Evolutionary conservation across 176 grass and related monocot genomes (phyloP).

Genomic region (Musa schizocarpa): DNA sequence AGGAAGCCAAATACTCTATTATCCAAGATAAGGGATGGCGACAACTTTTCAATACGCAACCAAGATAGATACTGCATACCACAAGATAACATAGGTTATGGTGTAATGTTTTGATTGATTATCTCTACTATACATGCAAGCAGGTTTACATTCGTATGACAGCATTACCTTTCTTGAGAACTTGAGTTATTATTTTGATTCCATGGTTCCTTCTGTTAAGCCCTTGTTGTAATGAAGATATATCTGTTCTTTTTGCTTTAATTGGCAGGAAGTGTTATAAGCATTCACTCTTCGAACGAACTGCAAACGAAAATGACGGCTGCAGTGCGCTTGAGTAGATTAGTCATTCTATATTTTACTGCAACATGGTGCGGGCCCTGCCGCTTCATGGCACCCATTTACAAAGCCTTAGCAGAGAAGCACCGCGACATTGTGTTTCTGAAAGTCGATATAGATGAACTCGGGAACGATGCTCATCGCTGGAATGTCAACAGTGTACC

Average conservation of each 20-base stretch:
- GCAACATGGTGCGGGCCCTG: conserved; percentile 67
- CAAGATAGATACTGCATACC: too few relatives aligned
- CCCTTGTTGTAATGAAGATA: neutral
- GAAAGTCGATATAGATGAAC: conserved; percentile 61
- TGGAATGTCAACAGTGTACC: conserved; percentile 61
- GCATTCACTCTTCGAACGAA: conserved; percentile 39
- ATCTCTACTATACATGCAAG: too few relatives aligned
- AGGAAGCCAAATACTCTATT: too few relatives aligned
- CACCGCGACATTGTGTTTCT: conserved; percentile 45
- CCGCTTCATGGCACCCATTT: conserved; percentile 54
- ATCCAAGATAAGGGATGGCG: too few relatives aligned
- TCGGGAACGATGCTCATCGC: conserved; percentile 27
- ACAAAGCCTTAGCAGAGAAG: conserved; percentile 47
- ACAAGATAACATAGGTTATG: too few relatives aligned
- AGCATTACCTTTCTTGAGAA: too few relatives aligned
- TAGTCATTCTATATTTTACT: conserved; percentile 60
- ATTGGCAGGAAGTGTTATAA: conserved; percentile 30
- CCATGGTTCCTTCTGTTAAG: neutral
- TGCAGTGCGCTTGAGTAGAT: conserved; percentile 28
- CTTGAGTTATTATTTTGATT: neutral
- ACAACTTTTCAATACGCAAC: too few relatives aligned
- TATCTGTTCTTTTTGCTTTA: neutral
- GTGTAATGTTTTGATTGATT: too few relatives aligned
- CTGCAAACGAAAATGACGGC: conserved; percentile 35
- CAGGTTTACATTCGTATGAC: too few relatives aligned